Evolutionary conservation across 352 stramenopile species (phyloP).

Genomic region (Thraustochytrium striatum): DNA sequence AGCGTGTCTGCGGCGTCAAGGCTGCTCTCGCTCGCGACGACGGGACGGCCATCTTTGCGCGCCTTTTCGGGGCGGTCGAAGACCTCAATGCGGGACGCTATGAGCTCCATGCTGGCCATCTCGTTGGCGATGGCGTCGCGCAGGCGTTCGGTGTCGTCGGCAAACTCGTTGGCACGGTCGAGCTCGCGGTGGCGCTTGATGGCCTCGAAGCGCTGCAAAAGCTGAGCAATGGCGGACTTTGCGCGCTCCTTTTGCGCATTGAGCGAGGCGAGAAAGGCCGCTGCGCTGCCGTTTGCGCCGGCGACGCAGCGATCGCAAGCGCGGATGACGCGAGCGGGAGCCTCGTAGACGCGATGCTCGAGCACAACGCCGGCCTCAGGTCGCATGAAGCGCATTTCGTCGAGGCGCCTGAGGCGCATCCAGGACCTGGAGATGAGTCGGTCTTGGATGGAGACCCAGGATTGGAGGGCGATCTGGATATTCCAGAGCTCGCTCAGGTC

Average conservation of each 20-base stretch:
- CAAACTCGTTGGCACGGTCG: background rate
- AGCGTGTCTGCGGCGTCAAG: background rate
- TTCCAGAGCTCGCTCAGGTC: slow-evolving; percentile 38
- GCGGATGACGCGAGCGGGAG: background rate
- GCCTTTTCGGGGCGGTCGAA: slow-evolving; percentile 36
- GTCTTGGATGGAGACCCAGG: no score
- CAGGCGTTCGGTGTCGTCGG: slow-evolving; percentile 14
- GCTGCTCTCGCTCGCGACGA: slow-evolving; percentile 23
- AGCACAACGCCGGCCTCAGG: background rate
- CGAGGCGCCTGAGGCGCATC: background rate
- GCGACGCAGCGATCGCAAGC: background rate
- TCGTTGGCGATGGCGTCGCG: slow-evolving; percentile 1
- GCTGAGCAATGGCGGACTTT: background rate
- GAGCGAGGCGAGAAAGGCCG: background rate
- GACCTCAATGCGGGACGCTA: slow-evolving; percentile 14
- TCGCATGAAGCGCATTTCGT: slow-evolving; percentile 2
- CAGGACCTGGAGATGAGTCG: no score
- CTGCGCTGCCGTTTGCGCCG: background rate
- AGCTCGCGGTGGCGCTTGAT: background rate
- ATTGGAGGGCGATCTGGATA: slow-evolving; percentile 36
- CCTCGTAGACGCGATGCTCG: background rate
- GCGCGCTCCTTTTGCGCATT: slow-evolving; percentile 43
- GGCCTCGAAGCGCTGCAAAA: background rate
- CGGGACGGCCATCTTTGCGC: background rate
- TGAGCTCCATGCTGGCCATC: background rate